Percentiles rank a stretch among this genome's conserved stretches.
Evolutionary conservation across 768 basidiomycete genomes (phyloP).

Genomic region (Trametes villosa): DNA sequence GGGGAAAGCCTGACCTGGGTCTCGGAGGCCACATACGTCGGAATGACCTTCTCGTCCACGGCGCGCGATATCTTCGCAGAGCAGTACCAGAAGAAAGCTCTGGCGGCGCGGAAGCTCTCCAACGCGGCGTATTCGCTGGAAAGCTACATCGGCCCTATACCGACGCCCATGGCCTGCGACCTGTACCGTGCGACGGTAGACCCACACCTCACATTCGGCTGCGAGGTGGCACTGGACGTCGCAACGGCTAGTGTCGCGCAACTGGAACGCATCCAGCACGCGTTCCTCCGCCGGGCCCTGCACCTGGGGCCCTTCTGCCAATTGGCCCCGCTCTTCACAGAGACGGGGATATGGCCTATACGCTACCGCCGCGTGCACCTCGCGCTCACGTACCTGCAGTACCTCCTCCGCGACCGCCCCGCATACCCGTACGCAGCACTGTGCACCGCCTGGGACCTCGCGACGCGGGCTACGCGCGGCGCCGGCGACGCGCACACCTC

Average conservation of each 20-base stretch:
- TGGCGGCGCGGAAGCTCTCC: background rate
- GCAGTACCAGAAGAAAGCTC: background rate
- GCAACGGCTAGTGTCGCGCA: background rate
- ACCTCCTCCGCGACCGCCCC: background rate
- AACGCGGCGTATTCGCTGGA: background rate
- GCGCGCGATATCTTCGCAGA: background rate
- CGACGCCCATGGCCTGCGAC: background rate
- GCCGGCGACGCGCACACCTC: background rate
- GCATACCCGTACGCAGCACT: background rate
- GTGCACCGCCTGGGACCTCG: background rate
- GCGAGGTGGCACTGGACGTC: constrained; percentile 1
- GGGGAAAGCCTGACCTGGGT: background rate
- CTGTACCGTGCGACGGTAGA: constrained; percentile 16
- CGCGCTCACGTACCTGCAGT: background rate
- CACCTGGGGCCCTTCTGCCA: too few relatives aligned
- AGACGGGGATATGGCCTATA: background rate
- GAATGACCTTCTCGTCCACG: background rate
- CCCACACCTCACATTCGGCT: constrained; percentile 2
- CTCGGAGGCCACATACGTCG: background rate
- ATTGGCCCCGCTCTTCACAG: background rate
- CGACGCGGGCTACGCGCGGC: too few relatives aligned
- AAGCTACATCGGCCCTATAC: constrained; percentile 7
- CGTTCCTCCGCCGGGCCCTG: constrained; percentile 32
- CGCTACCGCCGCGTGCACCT: background rate
- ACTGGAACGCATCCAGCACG: constrained; percentile 25